Evolutionary conservation across 345 rosid genomes (phyloP), one percentile per base, ranked within the genome.

Genomic region (Eucalyptus erythrocorys): DNA sequence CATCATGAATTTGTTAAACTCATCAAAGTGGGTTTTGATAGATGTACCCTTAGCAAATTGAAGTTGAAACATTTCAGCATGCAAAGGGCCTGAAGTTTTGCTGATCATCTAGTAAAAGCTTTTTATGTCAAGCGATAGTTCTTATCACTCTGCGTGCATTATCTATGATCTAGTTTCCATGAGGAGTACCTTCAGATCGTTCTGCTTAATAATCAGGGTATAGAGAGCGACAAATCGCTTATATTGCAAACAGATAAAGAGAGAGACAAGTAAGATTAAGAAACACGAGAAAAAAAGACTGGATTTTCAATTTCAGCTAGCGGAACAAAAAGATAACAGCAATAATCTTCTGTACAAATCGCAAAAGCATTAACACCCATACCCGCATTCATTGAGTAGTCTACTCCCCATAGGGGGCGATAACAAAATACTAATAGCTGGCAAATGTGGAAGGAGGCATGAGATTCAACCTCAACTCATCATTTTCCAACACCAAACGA

Each of bases 391-490:
- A 40, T 76, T 21, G 47, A 40, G 84, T 22, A 76, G 84, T 76
- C 84, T 21, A 76, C 47, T 21, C 84, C 47, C 30, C 10, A 51
- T 30, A 16, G 45, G 47, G 37, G n/a, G 61, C 10, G 48, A 57
- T 47, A 34, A 86, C 55, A 86, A 48, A 57, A 34, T 21, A 90
- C 90, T 93, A 93, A 88, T 93, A 91, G 86, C 94, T 85, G 50
- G 61, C 24, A 87, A 76, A 64, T 32, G 88, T 87, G 50, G 98
- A 94, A 86, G 98, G 91, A 88, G 97, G 94, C 98, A 95, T 95
- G 71, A 97, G 96, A 92, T 96, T 95, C 92, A 97, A 92, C 87
- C 95, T 95, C 91, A 96, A 92, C 88, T 97, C 99, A 89, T 95
- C 94, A 55, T 97, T 95, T n/a, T 95, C 98, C 93, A 94, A 89